Evolutionary conservation across 192 early-diverging fungal genomes (phyloP).

Genomic region (Anaeromyces robustus): DNA sequence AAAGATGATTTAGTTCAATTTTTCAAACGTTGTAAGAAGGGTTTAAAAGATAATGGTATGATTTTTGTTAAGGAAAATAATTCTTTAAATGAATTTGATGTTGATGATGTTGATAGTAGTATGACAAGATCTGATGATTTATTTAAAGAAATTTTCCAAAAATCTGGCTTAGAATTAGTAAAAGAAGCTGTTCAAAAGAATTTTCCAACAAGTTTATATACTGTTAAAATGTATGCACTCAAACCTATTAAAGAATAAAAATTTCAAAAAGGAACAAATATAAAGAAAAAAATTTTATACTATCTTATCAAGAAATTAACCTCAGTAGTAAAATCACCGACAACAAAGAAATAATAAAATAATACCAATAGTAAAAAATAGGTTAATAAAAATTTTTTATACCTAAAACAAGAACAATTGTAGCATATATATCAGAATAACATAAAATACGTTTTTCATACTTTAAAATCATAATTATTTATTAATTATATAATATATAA

Average conservation of each 20-base stretch:
- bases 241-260: not conserved
- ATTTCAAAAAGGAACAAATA: too few species aligned
- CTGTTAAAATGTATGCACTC: conserved; percentile 8
- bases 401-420: too few species aligned
- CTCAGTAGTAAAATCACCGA: too few species aligned
- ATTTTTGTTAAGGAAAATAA: conserved; percentile 89
- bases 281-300: too few species aligned
- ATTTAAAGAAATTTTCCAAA: conserved; percentile 42
- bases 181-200: conserved; percentile 46
- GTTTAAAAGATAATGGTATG: conserved; percentile 43
- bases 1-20: conserved; percentile 69
- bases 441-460: too few species aligned
- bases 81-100: conserved; percentile 25
- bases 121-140: conserved; percentile 48
- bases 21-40: conserved; percentile 56
- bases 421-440: too few species aligned
- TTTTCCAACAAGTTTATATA: conserved; percentile 18
- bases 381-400: too few species aligned
- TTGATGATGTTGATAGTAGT: conserved; percentile 74
- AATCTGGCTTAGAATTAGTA: conserved; percentile 42
- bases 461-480: too few species aligned
- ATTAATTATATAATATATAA: too few species aligned
- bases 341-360: too few species aligned
- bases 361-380: too few species aligned
- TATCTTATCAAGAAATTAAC: too few species aligned